phyloP scores from a whole-genome alignment of 805 yeast species.

The Yarrowia bubula region DNA sequence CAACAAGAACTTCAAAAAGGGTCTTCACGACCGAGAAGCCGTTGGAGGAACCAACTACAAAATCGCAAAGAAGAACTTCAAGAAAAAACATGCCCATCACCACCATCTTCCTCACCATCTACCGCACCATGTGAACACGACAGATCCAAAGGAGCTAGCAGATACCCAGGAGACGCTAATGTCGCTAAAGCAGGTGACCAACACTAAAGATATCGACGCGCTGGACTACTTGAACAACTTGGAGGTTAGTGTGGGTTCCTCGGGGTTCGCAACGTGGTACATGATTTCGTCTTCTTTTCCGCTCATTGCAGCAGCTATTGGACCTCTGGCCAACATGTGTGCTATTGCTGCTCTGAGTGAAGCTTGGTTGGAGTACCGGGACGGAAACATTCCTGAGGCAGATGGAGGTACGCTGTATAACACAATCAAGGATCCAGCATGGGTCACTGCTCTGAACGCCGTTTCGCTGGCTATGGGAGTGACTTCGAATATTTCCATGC shows the following conservation, averaged over 20 bases:
- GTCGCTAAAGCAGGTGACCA: constrained; percentile 21
- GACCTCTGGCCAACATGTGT: constrained; percentile 73
- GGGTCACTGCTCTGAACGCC: constrained; percentile 57
- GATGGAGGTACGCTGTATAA: constrained; percentile 30
- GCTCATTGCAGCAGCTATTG: constrained; percentile 69
- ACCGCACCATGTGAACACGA: constrained; percentile 12
- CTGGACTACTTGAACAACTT: constrained; percentile 19
- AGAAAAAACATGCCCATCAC: constrained; percentile 3
- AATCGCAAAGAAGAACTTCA: not conserved
- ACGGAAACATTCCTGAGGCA: constrained; percentile 31
- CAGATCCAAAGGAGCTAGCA: constrained; percentile 1
- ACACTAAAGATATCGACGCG: constrained; percentile 9
- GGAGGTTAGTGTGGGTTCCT: constrained; percentile 27
- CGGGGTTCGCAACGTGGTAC: constrained; percentile 51
- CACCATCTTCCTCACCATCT: not conserved
- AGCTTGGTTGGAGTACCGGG: constrained; percentile 52
- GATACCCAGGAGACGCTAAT: constrained; percentile 19
- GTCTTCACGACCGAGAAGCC: constrained; percentile 17
- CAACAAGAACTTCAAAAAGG: not conserved
- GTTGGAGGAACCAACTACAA: constrained; percentile 20
- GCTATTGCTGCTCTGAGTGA: constrained; percentile 70
- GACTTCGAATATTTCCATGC: constrained; percentile 63
- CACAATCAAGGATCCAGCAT: constrained; percentile 39
- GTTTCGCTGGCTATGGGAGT: constrained; percentile 64
- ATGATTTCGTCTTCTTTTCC: constrained; percentile 68